Conservation (phyloP, 1,139 yeast genomes). For the Debaryomyces coudertii region DNA sequence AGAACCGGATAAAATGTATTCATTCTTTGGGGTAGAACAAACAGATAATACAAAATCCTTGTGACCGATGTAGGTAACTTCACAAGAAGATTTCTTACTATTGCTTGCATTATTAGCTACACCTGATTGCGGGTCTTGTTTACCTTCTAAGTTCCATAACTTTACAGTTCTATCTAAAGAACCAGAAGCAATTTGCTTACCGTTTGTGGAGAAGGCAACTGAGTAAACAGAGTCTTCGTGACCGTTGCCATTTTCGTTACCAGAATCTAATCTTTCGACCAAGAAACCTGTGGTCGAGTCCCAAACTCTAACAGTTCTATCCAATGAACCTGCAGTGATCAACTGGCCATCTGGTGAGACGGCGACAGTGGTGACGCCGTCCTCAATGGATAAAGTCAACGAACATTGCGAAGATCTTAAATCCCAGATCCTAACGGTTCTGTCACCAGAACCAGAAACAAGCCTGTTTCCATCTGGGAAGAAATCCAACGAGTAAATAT, state of each 20-base stretch:
- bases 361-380: slow-evolving; percentile 97
- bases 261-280: slow-evolving; percentile 91
- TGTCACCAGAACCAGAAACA: slow-evolving; percentile 95
- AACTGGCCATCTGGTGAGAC: slow-evolving; percentile 93
- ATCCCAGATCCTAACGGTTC: slow-evolving; percentile 97
- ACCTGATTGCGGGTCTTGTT: slow-evolving; percentile 50
- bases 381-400: slow-evolving; percentile 87
- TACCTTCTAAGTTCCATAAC: slow-evolving; percentile 83
- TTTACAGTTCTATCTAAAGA: slow-evolving; percentile 95
- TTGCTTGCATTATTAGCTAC: slow-evolving; percentile 21
- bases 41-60: slow-evolving; percentile 94
- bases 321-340: slow-evolving; percentile 96
- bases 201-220: slow-evolving; percentile 90
- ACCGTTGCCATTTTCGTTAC: slow-evolving; percentile 84
- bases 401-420: slow-evolving; percentile 90
- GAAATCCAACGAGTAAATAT: slow-evolving; percentile 92
- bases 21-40: slow-evolving; percentile 92
- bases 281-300: slow-evolving; percentile 91
- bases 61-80: slow-evolving; percentile 93
- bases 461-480: slow-evolving; percentile 94
- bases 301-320: slow-evolving; percentile 96
- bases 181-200: slow-evolving; percentile 91
- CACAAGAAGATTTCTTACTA: slow-evolving; percentile 65
- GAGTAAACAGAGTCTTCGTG: slow-evolving; percentile 97
- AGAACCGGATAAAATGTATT: slow-evolving; percentile 90